These are phyloP conservation scores for Turnera subulata DNA, from an alignment of 345 rosid species.

Conservation along the genomic window DNA sequence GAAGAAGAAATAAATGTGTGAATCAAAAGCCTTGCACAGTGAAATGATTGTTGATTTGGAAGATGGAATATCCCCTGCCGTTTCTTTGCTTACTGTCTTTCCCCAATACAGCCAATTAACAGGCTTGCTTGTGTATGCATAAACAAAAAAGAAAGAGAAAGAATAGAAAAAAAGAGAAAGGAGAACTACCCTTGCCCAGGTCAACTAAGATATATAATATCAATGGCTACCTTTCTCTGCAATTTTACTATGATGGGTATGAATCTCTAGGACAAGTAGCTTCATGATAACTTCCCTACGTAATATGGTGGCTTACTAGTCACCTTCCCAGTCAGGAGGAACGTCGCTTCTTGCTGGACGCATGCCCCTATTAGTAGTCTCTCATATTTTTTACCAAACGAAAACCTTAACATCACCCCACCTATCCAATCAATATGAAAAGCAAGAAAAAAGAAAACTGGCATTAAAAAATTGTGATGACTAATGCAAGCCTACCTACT, in stretches of 20 bases:
- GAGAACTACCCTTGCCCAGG: conserved; percentile 1
- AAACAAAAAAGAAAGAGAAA: conserved; percentile 12
- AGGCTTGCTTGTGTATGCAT: conserved; percentile 14
- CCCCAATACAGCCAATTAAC: conserved; percentile 25
- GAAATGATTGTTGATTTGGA: conserved; percentile 29
- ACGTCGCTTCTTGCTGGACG: conserved; percentile 30
- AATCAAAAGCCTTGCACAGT: conserved; percentile 12
- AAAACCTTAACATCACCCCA: conserved; percentile 15
- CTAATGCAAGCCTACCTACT: conserved; percentile 25
- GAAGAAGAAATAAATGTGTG: conserved; percentile 25
- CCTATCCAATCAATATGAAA: conserved; percentile 26
- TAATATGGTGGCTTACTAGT: conserved; percentile 34
- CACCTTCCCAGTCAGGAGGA: conserved; percentile 37
- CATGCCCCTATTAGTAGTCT: conserved; percentile 15
- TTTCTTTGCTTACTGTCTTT: conserved; percentile 8
- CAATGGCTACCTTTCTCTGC: conserved; percentile 2
- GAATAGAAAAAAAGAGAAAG: background rate
- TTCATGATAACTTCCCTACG: conserved; percentile 19
- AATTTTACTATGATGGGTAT: conserved; percentile 23
- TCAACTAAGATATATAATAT: conserved; percentile 26
- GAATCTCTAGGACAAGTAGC: conserved; percentile 7
- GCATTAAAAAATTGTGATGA: background rate
- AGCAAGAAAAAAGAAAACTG: background rate
- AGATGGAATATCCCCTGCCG: conserved; percentile 21
- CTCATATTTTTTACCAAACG: conserved; percentile 22